phyloP scores from a whole-genome alignment of 78 protist species.

The Dictyostelium intermedium region DNA sequence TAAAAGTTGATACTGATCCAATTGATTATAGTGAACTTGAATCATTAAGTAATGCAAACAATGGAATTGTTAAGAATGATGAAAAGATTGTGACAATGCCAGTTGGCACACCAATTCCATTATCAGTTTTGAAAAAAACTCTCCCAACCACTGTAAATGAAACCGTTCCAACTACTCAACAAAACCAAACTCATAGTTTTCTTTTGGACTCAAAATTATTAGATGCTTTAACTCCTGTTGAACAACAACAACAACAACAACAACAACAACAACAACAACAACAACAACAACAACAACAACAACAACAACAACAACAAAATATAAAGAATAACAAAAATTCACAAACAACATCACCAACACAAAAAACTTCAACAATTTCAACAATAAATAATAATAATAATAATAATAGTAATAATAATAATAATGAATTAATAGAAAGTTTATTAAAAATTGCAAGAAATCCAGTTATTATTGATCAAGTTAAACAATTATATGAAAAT shows the following conservation, averaged over 20 bases:
- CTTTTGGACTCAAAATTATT: constrained; percentile 43
- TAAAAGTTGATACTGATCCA: not conserved
- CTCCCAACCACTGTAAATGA: not conserved
- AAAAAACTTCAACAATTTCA: not conserved
- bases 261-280: not conserved
- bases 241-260: not conserved
- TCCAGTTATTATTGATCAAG: not conserved
- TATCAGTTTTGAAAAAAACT: constrained; percentile 17
- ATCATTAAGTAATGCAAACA: not conserved
- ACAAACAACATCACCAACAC: not conserved
- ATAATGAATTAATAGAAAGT: not conserved
- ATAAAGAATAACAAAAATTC: too few relatives aligned
- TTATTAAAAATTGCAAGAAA: constrained; percentile 1
- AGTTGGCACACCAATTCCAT: constrained; percentile 71
- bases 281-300: not conserved
- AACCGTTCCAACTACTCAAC: not conserved
- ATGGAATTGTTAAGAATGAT: not conserved
- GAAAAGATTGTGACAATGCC: constrained; percentile 75
- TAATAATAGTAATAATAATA: not conserved
- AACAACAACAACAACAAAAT: not conserved
- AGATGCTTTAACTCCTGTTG: constrained; percentile 47
- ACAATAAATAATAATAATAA: not conserved
- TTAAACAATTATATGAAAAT: constrained; percentile 12
- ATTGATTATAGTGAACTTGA: not conserved
- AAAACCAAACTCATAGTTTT: not conserved